Conservation (phyloP, 176 grass and related monocot species). For the Oryza meyeriana region DNA sequence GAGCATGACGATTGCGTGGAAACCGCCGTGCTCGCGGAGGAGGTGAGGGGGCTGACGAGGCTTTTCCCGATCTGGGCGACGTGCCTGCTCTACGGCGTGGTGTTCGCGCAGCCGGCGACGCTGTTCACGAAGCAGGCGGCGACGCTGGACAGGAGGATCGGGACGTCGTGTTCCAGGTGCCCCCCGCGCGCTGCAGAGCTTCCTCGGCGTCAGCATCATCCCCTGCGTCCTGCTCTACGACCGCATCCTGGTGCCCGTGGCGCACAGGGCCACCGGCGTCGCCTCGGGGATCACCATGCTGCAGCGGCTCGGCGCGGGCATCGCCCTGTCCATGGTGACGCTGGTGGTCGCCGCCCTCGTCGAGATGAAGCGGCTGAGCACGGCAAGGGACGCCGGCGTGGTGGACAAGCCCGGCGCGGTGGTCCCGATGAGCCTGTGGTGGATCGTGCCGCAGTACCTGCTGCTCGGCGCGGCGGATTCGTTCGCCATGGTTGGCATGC, state of each 20-base stretch:
- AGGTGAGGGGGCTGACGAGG: slow-evolving; percentile 20
- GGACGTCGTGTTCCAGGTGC: slow-evolving; percentile 23
- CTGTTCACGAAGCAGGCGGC: slow-evolving; percentile 57
- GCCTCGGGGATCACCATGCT: slow-evolving; percentile 51
- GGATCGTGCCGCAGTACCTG: slow-evolving; percentile 59
- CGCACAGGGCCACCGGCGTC: slow-evolving; percentile 3
- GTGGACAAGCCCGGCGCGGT: neutral
- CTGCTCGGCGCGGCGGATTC: slow-evolving; percentile 39
- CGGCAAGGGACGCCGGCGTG: slow-evolving; percentile 25
- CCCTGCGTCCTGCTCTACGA: slow-evolving; percentile 44
- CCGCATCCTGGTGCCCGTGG: slow-evolving; percentile 41
- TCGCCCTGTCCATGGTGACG: slow-evolving; percentile 7
- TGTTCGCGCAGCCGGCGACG: slow-evolving; percentile 34
- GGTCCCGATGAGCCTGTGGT: slow-evolving; percentile 65
- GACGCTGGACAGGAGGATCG: slow-evolving; percentile 37
- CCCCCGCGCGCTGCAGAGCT: slow-evolving; percentile 49
- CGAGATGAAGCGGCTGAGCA: slow-evolving; percentile 47
- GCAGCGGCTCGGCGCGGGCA: slow-evolving; percentile 53
- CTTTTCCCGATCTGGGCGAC: slow-evolving; percentile 46
- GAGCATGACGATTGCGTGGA: neutral
- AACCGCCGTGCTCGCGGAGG: neutral
- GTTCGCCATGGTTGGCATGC: slow-evolving; percentile 54
- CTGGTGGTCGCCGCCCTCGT: slow-evolving; percentile 39
- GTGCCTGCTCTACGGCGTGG: slow-evolving; percentile 39
- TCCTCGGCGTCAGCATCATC: slow-evolving; percentile 25